Conservation (phyloP, 805 yeast species). For the Lachancea thermotolerans region DNA sequence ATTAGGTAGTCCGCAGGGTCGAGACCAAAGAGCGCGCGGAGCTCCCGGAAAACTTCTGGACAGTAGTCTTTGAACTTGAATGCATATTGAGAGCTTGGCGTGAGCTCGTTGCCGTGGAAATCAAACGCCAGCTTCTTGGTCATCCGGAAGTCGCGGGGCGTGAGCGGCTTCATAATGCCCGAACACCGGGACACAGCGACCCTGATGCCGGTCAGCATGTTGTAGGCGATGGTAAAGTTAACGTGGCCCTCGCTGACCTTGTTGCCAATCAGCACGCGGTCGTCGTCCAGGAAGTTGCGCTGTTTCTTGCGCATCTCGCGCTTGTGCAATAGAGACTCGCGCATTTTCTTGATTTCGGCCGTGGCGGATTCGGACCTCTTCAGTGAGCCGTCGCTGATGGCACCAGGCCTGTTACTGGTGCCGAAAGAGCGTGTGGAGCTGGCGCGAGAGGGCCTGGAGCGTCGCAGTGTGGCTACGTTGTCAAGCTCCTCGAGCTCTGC, state of each 20-base stretch:
- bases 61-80: slow-evolving; percentile 95
- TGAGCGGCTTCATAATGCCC: slow-evolving; percentile 69
- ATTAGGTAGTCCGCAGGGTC: slow-evolving; percentile 95
- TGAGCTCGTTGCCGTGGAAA: slow-evolving; percentile 75
- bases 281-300: slow-evolving; percentile 40
- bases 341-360: slow-evolving; percentile 44
- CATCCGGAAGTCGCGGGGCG: slow-evolving; percentile 57
- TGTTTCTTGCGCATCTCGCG: slow-evolving; percentile 39
- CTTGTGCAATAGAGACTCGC: slow-evolving; percentile 40
- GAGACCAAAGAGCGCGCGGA: slow-evolving; percentile 71
- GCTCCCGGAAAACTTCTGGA: slow-evolving; percentile 87
- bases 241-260: slow-evolving; percentile 89
- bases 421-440: slow-evolving; percentile 11
- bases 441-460: slow-evolving; percentile 5
- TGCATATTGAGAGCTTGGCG: slow-evolving; percentile 91
- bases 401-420: slow-evolving; percentile 11
- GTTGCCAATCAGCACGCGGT: slow-evolving; percentile 61
- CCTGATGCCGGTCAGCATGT: slow-evolving; percentile 94
- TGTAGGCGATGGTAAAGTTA: slow-evolving; percentile 89
- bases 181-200: slow-evolving; percentile 92
- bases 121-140: slow-evolving; percentile 83
- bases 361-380: slow-evolving; percentile 35
- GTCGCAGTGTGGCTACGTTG: slow-evolving; percentile 1
- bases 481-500: not conserved
- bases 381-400: slow-evolving; percentile 17